Base-by-base conservation (phyloP, 2,329 filamentous ascomycete genomes). In the Arthrobotrys iridis region DNA sequence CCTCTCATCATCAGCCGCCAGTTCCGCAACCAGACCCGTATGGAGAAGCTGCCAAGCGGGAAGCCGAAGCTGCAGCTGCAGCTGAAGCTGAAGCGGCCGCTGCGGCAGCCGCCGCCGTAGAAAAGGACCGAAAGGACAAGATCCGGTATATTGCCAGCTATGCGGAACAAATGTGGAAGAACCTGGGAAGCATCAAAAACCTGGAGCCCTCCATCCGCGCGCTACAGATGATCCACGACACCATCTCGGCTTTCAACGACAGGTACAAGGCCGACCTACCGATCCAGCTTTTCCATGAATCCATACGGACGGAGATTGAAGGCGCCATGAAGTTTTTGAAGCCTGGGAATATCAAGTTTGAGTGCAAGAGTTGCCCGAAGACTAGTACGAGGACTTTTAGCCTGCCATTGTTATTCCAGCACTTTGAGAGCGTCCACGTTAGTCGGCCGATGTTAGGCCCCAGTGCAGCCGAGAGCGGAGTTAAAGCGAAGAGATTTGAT, bases 241-340 rank as follows among this genome's bases (percentile, higher is more conserved):
- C 67, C 22, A 37, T 80, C 81, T 48, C 83, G 83, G 78, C 81
- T 81, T 67, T 81, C 82, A 22, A 76, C 85, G 63, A 86, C 83
- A 78, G 81, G 82, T 78, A 83, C 82, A 22, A 82, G 85, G 81
- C 62, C 83, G 81, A 79, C 81, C 81, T 20, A 83, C 82, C 77
- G 82, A 81, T 72, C 79, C 77, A 81, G 15, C 41, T 58, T 7
- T 64, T 82, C 83, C 41, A 81, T 81, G 50, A 83, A 81, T 55
- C 81, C 80, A 78, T 82, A 75, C 72, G 71, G 63, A 48, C 64
- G 13, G 65, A 70, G 58, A 70, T 70, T 10, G 72, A 76, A 5
- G 72, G 72, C 4, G 30, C 59, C 2, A 26, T 70, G 18, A 80
- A 73, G 57, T 78, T 77, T 50, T 63, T 67, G 22, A 66, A 28